Conservation (phyloP, 352 stramenopile species). For the Blastocystis hominis region DNA sequence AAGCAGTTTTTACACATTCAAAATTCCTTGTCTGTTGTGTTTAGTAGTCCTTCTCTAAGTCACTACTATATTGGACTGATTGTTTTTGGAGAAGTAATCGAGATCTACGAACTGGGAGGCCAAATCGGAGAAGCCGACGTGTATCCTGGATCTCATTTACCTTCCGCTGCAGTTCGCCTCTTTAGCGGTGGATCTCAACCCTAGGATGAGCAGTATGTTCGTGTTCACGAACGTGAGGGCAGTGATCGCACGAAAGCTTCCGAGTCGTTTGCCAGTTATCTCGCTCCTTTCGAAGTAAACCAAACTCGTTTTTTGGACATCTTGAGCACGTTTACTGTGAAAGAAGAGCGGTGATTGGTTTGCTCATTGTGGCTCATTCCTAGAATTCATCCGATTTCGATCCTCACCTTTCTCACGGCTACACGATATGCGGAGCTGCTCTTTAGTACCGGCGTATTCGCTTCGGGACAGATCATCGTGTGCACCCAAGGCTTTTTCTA, state of each 20-base stretch:
- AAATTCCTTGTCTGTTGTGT: not conserved
- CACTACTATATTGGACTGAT: conserved; percentile 26
- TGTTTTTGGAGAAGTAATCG: conserved; percentile 10
- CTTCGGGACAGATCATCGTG: not conserved
- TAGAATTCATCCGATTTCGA: not conserved
- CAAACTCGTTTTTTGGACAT: not conserved
- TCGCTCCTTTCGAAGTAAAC: not conserved
- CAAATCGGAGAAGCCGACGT: not conserved
- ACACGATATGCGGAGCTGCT: not conserved
- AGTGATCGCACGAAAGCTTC: not conserved
- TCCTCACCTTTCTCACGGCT: not conserved
- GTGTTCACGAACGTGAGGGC: not conserved
- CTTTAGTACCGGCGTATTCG: not conserved
- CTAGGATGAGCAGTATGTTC: conserved; percentile 2
- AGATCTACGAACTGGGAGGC: conserved; percentile 36
- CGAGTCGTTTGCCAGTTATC: not conserved
- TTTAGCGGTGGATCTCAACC: not conserved
- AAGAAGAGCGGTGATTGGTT: not conserved
- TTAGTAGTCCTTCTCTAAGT: not conserved
- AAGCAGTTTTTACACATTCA: not conserved
- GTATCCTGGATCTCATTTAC: not conserved
- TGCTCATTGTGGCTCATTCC: not conserved
- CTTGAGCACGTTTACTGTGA: not conserved
- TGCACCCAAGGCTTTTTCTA: conserved; percentile 2
- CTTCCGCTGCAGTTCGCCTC: not conserved